Conservation (phyloP, 257 asterid species). For the Petunia secreta region DNA sequence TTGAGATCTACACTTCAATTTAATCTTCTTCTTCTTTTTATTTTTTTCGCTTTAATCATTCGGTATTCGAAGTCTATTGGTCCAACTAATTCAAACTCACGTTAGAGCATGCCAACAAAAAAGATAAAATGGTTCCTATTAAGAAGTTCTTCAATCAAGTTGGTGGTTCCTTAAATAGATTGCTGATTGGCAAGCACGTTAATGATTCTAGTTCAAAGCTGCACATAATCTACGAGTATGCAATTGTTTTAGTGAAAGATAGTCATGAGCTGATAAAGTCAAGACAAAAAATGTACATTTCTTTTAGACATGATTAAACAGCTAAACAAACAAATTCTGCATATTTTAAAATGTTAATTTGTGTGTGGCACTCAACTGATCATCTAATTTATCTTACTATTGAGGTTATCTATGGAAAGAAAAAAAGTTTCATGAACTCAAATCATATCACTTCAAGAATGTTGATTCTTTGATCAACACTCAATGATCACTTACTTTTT, state of each 20-base stretch:
- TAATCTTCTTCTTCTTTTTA: background rate
- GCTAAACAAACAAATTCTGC: too few species aligned
- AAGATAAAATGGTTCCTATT: background rate
- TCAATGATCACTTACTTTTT: background rate
- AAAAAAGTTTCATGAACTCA: background rate
- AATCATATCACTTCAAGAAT: background rate
- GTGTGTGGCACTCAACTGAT: background rate
- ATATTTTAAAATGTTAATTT: too few species aligned
- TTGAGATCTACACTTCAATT: background rate
- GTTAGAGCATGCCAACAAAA: background rate
- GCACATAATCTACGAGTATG: too few species aligned
- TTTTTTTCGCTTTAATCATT: background rate
- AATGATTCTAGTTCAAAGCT: too few species aligned
- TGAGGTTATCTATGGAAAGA: background rate
- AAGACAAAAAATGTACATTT: too few species aligned
- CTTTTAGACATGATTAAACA: too few species aligned
- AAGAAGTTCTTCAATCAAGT: background rate
- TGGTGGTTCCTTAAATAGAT: too few species aligned
- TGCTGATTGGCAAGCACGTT: too few species aligned
- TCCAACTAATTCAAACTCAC: background rate
- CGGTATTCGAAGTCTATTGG: background rate
- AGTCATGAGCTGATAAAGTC: too few species aligned
- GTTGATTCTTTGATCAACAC: background rate
- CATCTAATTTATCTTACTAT: background rate
- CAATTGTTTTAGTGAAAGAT: too few species aligned